Conservation (phyloP, 108 stramenopile species). For the Nitzschia putrida region DNA sequence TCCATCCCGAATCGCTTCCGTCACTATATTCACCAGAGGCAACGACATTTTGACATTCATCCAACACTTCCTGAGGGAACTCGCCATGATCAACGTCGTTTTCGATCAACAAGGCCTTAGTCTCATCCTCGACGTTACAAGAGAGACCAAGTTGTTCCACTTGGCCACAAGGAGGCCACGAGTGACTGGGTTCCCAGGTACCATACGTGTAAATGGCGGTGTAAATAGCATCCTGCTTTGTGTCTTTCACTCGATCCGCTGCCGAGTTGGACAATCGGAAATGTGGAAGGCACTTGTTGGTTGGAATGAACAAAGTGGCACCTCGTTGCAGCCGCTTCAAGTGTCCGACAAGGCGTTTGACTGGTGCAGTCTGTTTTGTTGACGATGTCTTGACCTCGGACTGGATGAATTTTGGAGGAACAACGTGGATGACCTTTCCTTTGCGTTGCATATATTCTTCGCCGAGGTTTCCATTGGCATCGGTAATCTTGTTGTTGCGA, state of each 20-base stretch:
- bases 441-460: conserved; percentile 37
- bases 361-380: conserved; percentile 33
- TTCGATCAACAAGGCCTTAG: conserved; percentile 80
- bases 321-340: conserved; percentile 48
- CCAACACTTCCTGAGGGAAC: conserved; percentile 68
- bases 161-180: conserved; percentile 80
- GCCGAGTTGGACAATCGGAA: conserved; percentile 49
- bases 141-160: conserved; percentile 65
- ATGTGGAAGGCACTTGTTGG: conserved; percentile 56
- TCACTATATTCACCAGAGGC: conserved; percentile 51
- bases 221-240: conserved; percentile 48
- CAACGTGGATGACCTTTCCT: conserved; percentile 62
- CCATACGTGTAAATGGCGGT: conserved; percentile 64
- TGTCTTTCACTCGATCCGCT: conserved; percentile 37
- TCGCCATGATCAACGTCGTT: conserved; percentile 90
- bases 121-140: conserved; percentile 88
- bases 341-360: conserved; percentile 67
- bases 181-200: conserved; percentile 56
- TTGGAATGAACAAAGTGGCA: conserved; percentile 60
- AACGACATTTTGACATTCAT: conserved; percentile 70
- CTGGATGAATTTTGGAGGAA: conserved; percentile 50
- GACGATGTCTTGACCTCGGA: conserved; percentile 35
- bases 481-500: conserved; percentile 7
- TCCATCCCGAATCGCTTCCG: conserved; percentile 75
- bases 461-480: neutral